Conservation (phyloP, 2,329 filamentous ascomycete species). For the Cladosporium sp. region DNA sequence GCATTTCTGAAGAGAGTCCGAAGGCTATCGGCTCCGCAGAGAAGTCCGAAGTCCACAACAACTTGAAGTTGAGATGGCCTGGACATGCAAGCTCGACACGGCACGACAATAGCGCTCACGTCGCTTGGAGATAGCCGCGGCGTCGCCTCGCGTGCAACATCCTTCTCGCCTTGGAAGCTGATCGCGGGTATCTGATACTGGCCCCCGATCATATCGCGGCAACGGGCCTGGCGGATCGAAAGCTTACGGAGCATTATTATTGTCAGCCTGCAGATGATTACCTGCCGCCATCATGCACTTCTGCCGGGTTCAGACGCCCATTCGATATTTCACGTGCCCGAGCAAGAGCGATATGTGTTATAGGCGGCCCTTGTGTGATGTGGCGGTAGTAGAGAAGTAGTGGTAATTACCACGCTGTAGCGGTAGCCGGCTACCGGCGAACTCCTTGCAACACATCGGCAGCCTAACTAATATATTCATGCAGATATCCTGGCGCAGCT, state of each 20-base stretch:
- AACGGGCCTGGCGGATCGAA: background rate
- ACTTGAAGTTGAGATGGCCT: background rate
- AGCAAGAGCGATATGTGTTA: background rate
- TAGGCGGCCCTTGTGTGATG: background rate
- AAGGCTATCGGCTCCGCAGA: slow-evolving; percentile 2
- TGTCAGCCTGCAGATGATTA: background rate
- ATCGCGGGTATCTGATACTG: background rate
- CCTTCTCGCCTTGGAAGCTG: background rate
- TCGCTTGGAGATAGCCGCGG: slow-evolving; percentile 2
- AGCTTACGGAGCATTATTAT: background rate
- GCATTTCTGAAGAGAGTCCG: background rate
- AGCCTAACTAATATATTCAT: background rate
- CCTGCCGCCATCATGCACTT: background rate
- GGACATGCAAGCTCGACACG: background rate
- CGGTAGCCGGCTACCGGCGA: background rate
- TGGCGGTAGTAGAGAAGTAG: background rate
- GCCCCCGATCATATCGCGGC: background rate
- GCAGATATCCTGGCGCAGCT: background rate
- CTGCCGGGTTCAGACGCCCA: background rate
- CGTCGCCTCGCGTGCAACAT: background rate
- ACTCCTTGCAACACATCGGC: background rate
- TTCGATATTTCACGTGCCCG: background rate
- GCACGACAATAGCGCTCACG: background rate
- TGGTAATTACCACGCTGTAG: background rate
- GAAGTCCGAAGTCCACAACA: slow-evolving; percentile 3